Base-by-base conservation (phyloP, 139 green algal genomes). In the Deuterostichococcus epilithicus region DNA sequence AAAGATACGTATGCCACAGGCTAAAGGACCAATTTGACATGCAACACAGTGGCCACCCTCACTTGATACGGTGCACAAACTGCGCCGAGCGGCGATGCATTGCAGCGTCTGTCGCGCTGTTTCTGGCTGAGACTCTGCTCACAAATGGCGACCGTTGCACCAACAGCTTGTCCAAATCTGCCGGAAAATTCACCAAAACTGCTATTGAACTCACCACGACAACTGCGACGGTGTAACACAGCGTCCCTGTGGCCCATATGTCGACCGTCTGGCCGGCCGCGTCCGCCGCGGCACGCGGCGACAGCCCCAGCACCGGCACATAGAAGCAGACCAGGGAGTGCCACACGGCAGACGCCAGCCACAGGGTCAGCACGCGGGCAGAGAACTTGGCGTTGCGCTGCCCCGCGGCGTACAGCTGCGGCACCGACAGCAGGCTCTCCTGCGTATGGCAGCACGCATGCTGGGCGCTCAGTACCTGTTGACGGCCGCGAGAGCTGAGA, bases 341-440 rank as follows among this genome's bases (percentile, higher is more conserved):
- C 58, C 59, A 74, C 22, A 81, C 22, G 23, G 73, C 85, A 34
- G 83, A 78, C n/a, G 82, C 60, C 35, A 85, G 52, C 87, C 87
- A 91, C 26, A 37, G 32, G 2, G 35, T 1, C n/a, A 87, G 72
- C 26, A 76, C 38, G n/a, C 34, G 70, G 33, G 69, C 45, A 35
- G 34, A 83, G 79, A 92, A 90, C 68, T 79, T 80, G n/a, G 26
- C 39, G 70, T 87, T 88, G 13, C 35, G 22, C 66, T 85, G 84
- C 23, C 79, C 78, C 30, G 78, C 71, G 8, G 30, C 23, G 81
- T 92, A 92, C 58, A 92, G 78, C 77, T 84, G 72, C 25, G 87
- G 87, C 73, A 82, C 80, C 37, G 30, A 32, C 68, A 37, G 33
- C 22, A 35, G 18, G 69, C 45, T 77, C 47, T 10, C 58, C 76